Evolutionary conservation across 495 filamentous ascomycete species (phyloP).

Genomic region (Annulohypoxylon bovei): DNA sequence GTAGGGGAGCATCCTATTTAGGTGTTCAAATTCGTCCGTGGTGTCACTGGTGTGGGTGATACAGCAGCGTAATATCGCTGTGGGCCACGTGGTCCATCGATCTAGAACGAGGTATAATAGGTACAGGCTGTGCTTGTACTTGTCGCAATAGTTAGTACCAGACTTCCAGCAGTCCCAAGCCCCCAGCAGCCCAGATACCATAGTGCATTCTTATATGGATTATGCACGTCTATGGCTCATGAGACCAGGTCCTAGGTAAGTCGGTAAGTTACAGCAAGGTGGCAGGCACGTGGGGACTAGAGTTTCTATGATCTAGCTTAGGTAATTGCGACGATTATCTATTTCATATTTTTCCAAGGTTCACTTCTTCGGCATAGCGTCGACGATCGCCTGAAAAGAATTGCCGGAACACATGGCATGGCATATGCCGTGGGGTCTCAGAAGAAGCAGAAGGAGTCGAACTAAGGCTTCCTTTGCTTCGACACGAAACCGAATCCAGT

Average conservation of each 20-base stretch:
- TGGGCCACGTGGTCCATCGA: slow-evolving; percentile 34
- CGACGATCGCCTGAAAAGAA: background rate
- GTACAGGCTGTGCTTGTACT: background rate
- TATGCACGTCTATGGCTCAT: background rate
- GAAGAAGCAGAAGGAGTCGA: background rate
- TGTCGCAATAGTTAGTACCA: background rate
- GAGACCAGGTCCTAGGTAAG: background rate
- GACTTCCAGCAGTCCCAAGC: background rate
- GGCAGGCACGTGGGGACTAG: background rate
- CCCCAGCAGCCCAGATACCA: background rate
- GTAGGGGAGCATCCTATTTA: background rate
- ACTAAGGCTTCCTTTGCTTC: background rate
- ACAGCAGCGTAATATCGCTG: slow-evolving; percentile 1
- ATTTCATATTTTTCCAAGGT: slow-evolving; percentile 2
- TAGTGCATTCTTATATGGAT: background rate
- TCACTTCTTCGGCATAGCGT: background rate
- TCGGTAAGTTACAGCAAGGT: background rate
- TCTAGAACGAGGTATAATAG: slow-evolving; percentile 12
- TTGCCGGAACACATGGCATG: background rate
- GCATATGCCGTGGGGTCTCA: background rate
- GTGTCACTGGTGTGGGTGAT: background rate
- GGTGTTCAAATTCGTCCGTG: background rate
- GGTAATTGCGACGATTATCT: slow-evolving; percentile 8
- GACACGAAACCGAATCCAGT: background rate
- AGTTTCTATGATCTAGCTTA: slow-evolving; percentile 11